These are phyloP conservation scores for Setaria italica DNA, from an alignment of 202 grass and related monocot genomes.

Conservation along the genomic window DNA sequence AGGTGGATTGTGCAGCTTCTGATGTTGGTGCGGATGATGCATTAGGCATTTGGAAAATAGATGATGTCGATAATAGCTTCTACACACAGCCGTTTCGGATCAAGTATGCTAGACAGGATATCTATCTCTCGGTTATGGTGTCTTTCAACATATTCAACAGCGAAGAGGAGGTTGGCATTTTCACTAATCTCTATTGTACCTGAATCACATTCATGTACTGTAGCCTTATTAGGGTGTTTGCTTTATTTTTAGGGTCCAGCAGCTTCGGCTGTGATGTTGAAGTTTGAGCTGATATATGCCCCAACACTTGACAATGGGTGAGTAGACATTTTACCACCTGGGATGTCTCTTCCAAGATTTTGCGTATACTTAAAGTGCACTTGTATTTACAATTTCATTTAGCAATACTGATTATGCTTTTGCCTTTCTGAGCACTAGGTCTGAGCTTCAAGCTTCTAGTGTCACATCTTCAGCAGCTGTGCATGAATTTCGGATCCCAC, in stretches of 20 bases:
- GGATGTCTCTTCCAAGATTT: slow-evolving; percentile 25
- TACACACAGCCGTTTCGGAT: slow-evolving; percentile 91
- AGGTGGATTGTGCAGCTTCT: slow-evolving; percentile 97
- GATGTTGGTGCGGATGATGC: slow-evolving; percentile 71
- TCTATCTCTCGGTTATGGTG: slow-evolving; percentile 93
- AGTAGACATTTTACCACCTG: slow-evolving; percentile 34
- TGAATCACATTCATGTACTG: slow-evolving; percentile 34
- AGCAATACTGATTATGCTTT: slow-evolving; percentile 32
- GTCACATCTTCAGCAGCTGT: slow-evolving; percentile 68
- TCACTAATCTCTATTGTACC: slow-evolving; percentile 23
- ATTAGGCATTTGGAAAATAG: slow-evolving; percentile 92
- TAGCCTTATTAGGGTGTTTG: neutral
- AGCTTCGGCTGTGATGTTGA: slow-evolving; percentile 76
- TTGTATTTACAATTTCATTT: slow-evolving; percentile 31
- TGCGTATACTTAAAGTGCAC: slow-evolving; percentile 7
- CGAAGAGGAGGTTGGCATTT: slow-evolving; percentile 74
- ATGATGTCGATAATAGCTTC: slow-evolving; percentile 93
- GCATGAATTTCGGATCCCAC: slow-evolving; percentile 95
- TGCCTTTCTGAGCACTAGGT: slow-evolving; percentile 61
- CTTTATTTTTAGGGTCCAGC: slow-evolving; percentile 76
- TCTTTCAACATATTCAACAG: slow-evolving; percentile 86
- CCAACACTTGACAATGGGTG: slow-evolving; percentile 82
- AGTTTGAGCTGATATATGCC: slow-evolving; percentile 95
- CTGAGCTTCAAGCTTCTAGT: slow-evolving; percentile 75
- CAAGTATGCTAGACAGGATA: slow-evolving; percentile 97